Conservation (phyloP, 1,284 basidiomycete species). For the Ceratobasidium sp. region DNA sequence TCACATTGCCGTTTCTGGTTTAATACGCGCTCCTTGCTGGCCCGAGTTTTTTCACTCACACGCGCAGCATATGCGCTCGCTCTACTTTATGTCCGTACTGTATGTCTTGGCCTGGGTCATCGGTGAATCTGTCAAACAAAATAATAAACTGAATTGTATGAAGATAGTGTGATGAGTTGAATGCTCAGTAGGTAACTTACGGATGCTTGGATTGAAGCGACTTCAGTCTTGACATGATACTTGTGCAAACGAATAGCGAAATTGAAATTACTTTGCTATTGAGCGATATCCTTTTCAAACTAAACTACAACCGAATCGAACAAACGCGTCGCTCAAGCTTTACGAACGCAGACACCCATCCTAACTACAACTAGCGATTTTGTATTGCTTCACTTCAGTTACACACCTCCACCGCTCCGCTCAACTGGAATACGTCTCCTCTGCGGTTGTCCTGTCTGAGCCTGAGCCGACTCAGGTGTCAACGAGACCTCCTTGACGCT, state of each 20-base stretch:
- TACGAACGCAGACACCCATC: not conserved
- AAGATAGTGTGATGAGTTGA: too few species aligned
- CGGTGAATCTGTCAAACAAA: not conserved
- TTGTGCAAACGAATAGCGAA: constrained; percentile 16
- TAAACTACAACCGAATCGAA: not conserved
- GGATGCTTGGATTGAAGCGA: not conserved
- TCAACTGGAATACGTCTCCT: constrained; percentile 81
- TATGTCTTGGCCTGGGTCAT: not conserved
- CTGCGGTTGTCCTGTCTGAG: constrained; percentile 56
- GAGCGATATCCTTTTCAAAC: not conserved
- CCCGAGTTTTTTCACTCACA: constrained; percentile 5
- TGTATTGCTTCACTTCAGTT: constrained; percentile 47
- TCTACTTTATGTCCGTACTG: constrained; percentile 23
- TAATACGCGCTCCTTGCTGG: not conserved
- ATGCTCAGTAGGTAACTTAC: not conserved
- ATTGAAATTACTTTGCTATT: constrained; percentile 21
- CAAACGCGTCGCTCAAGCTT: not conserved
- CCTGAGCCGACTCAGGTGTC: constrained; percentile 58
- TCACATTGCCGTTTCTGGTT: not conserved
- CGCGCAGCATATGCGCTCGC: not conserved
- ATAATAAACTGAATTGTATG: constrained; percentile 27
- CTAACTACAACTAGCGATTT: not conserved
- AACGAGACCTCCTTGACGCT: constrained; percentile 82
- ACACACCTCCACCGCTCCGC: constrained; percentile 86
- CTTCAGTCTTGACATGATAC: not conserved